Conservation (phyloP, 2,329 filamentous ascomycete genomes). For the Diaporthe velutina region DNA sequence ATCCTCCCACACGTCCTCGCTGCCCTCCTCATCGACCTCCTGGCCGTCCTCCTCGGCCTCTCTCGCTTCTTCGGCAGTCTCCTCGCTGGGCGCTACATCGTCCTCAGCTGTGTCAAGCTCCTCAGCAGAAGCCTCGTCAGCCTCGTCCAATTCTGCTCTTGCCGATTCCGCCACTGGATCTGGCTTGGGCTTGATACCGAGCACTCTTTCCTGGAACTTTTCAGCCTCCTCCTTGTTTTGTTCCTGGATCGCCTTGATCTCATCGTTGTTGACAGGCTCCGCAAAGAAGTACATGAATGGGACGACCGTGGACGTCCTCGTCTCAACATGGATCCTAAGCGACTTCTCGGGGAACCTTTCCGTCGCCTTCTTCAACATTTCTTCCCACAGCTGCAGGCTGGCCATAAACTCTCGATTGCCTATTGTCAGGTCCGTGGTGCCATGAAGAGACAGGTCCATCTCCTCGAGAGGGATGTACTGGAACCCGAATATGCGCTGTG, state of each 20-base stretch:
- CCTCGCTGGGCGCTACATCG: constrained; percentile 44
- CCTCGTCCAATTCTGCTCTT: not conserved
- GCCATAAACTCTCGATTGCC: constrained; percentile 89
- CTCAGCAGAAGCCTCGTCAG: constrained; percentile 40
- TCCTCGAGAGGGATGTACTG: constrained; percentile 91
- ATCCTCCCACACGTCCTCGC: constrained; percentile 63
- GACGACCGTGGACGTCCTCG: constrained; percentile 65
- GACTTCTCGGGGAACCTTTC: constrained; percentile 81
- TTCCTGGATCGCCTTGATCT: constrained; percentile 81
- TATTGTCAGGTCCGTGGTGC: constrained; percentile 72
- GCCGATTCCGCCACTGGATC: constrained; percentile 35
- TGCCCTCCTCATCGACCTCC: constrained; percentile 44
- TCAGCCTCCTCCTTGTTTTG: constrained; percentile 74
- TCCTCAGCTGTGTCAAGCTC: constrained; percentile 46
- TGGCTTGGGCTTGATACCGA: constrained; percentile 60
- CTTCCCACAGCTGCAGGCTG: constrained; percentile 83
- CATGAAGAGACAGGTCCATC: constrained; percentile 93
- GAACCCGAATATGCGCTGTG: constrained; percentile 95
- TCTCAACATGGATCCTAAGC: constrained; percentile 86
- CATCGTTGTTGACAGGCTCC: constrained; percentile 81
- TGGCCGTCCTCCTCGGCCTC: constrained; percentile 28
- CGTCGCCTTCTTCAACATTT: constrained; percentile 82
- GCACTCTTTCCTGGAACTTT: constrained; percentile 74
- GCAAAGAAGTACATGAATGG: constrained; percentile 91
- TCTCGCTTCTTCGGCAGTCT: constrained; percentile 42